Conservation (phyloP, 164 flowering plant species). For the Vitis amurensis region DNA sequence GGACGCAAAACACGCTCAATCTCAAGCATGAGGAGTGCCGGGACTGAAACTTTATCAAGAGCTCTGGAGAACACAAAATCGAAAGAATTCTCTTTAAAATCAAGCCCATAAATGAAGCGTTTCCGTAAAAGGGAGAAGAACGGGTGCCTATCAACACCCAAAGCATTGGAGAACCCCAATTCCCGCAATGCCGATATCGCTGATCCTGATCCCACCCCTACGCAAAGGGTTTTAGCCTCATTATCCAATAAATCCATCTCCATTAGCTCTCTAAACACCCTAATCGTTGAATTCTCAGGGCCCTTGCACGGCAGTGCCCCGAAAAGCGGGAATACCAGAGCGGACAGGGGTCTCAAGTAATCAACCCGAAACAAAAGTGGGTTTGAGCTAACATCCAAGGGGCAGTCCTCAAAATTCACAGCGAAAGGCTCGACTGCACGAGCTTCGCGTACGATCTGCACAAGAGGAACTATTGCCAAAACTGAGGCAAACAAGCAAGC, state of each 20-base stretch:
- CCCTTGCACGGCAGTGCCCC: slow-evolving; percentile 35
- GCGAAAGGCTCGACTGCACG: slow-evolving; percentile 20
- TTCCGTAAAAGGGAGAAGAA: slow-evolving; percentile 45
- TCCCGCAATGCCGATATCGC: slow-evolving; percentile 50
- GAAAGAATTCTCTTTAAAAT: slow-evolving; percentile 53
- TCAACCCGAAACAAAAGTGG: slow-evolving; percentile 11
- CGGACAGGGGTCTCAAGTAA: slow-evolving; percentile 25
- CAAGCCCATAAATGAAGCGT: slow-evolving; percentile 49
- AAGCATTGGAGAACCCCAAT: slow-evolving; percentile 48
- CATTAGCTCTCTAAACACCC: slow-evolving; percentile 61
- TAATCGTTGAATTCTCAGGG: slow-evolving; percentile 36
- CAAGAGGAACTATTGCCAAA: slow-evolving; percentile 43
- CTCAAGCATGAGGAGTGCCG: slow-evolving; percentile 75
- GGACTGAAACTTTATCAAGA: slow-evolving; percentile 65
- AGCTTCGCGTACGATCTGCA: slow-evolving; percentile 23
- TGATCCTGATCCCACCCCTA: slow-evolving; percentile 66
- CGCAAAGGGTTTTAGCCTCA: slow-evolving; percentile 56
- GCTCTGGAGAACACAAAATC: slow-evolving; percentile 77
- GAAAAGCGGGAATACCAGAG: slow-evolving; percentile 18
- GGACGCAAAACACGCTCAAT: slow-evolving; percentile 82
- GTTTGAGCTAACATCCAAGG: slow-evolving; percentile 14
- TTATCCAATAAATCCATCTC: slow-evolving; percentile 45
- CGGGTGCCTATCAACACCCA: slow-evolving; percentile 36
- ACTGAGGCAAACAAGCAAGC: slow-evolving; percentile 42
- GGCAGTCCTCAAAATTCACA: slow-evolving; percentile 26